Conservation (phyloP, 176 grass and related monocot genomes). For the bread wheat (Triticum aestivum) region DNA sequence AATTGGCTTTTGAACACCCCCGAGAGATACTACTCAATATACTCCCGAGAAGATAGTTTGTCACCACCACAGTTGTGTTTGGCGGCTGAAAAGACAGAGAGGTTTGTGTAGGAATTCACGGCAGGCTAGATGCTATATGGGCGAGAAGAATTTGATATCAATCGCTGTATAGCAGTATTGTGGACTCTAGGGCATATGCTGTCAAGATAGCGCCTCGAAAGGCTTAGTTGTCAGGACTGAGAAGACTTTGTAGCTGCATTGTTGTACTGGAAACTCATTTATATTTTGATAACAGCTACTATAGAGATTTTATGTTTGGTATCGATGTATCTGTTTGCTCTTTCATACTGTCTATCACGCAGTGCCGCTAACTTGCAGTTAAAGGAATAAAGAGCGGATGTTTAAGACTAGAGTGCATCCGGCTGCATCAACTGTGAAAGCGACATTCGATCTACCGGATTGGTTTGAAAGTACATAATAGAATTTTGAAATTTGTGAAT, state of each 20-base stretch:
- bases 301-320: slow-evolving; percentile 2
- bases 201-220: slow-evolving; percentile 5
- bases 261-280: slow-evolving; percentile 31
- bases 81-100: slow-evolving; percentile 11
- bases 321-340: too few species aligned
- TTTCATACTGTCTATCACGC: too few species aligned
- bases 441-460: too few species aligned
- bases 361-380: too few species aligned
- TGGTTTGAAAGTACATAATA: too few species aligned
- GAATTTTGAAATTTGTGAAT: too few species aligned
- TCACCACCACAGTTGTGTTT: slow-evolving; percentile 32
- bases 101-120: slow-evolving; percentile 26
- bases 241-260: not conserved
- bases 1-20: not conserved
- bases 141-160: not conserved
- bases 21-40: not conserved
- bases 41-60: slow-evolving; percentile 15
- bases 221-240: slow-evolving; percentile 15
- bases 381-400: too few species aligned
- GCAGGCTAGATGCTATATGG: slow-evolving; percentile 18
- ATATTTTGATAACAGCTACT: not conserved
- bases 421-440: too few species aligned
- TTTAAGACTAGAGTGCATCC: too few species aligned
- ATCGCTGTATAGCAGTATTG: slow-evolving; percentile 27
- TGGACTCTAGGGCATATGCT: not conserved